Evolutionary conservation across 1,284 basidiomycete species (phyloP).

Genomic region (Psilocybe mexicana): DNA sequence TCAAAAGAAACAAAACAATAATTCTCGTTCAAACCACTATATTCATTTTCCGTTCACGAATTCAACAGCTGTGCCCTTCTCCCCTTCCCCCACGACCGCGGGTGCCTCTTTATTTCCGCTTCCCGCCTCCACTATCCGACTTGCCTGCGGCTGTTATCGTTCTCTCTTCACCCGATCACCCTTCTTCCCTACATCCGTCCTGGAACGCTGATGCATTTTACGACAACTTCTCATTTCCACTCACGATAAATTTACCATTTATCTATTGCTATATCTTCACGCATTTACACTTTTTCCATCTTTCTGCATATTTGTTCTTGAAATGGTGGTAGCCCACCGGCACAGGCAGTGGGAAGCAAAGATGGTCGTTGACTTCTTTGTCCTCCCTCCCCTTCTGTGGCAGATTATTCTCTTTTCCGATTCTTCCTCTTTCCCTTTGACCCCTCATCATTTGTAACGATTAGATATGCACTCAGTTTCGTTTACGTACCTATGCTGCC

Average conservation of each 20-base stretch:
- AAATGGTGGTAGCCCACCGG: conserved; percentile 9
- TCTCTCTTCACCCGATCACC: background rate
- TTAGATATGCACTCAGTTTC: conserved; percentile 58
- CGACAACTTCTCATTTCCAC: conserved; percentile 15
- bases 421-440: conserved; percentile 25
- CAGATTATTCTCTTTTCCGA: conserved; percentile 24
- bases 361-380: background rate
- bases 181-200: conserved; percentile 10
- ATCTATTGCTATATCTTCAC: conserved; percentile 25
- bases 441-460: conserved; percentile 56
- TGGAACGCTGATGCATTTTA: conserved; percentile 24
- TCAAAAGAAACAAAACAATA: conserved; percentile 17
- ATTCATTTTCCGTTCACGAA: conserved; percentile 17
- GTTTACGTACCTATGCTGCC: conserved; percentile 34
- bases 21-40: conserved; percentile 12
- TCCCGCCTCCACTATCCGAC: background rate
- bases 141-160: background rate
- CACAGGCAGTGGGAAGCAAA: background rate
- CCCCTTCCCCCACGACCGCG: background rate
- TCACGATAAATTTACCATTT: conserved; percentile 25
- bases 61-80: conserved; percentile 17
- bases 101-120: background rate
- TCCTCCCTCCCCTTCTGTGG: conserved; percentile 18
- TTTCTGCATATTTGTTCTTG: conserved; percentile 17
- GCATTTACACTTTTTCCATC: conserved; percentile 17